A percentile compares a stretch with the other conserved stretches of the same genome.
phyloP scores from a whole-genome alignment of 257 asterid genomes.

The Jacaranda mimosifolia region DNA sequence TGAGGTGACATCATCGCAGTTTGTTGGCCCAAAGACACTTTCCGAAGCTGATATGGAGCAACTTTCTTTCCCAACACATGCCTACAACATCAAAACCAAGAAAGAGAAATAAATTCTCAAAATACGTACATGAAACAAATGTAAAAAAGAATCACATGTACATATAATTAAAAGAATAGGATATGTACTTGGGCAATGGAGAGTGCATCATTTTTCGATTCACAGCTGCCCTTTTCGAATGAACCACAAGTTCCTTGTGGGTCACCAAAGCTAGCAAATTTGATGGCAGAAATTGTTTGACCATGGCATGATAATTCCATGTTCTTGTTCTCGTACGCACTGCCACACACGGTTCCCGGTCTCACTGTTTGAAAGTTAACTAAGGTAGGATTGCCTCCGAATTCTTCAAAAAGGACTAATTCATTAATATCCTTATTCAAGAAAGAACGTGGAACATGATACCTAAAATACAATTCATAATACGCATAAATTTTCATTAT shows the following conservation, averaged over 20 bases:
- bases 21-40: constrained; percentile 45
- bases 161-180: background rate
- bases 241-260: constrained; percentile 50
- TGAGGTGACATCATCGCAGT: constrained; percentile 32
- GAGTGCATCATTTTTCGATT: constrained; percentile 32
- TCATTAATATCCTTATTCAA: constrained; percentile 47
- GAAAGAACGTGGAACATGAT: constrained; percentile 76
- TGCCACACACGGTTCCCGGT: constrained; percentile 47
- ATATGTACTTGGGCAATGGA: constrained; percentile 35
- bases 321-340: constrained; percentile 45
- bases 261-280: constrained; percentile 61
- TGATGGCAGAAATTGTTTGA: constrained; percentile 38
- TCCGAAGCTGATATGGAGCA: constrained; percentile 50
- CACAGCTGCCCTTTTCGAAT: constrained; percentile 47
- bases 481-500: no score
- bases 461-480: constrained; percentile 39
- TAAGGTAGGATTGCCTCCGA: constrained; percentile 62
- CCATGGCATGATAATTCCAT: constrained; percentile 60
- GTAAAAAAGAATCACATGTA: no score
- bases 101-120: no score
- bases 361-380: constrained; percentile 50
- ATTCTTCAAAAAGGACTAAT: constrained; percentile 63
- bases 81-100: constrained; percentile 13
- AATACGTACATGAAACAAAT: no score
- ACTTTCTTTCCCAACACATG: constrained; percentile 60